Conservation (phyloP, 164 flowering plant species). For the Vitis rotundifolia region DNA sequence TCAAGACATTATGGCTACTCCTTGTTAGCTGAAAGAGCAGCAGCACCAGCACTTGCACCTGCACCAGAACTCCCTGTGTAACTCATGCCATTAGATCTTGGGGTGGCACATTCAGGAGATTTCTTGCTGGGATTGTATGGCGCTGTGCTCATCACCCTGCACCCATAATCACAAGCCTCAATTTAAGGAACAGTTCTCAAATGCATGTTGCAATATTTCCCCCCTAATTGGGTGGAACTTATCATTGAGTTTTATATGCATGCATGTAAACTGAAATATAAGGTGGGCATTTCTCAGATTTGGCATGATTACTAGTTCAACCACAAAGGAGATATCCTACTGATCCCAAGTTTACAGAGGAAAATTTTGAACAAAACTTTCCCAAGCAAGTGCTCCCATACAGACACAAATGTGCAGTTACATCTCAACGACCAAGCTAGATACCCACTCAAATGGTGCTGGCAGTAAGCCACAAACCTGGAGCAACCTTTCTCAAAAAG, state of each 20-base stretch:
- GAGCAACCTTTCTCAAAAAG: too few species aligned
- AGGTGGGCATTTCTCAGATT: not conserved
- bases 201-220: not conserved
- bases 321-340: not conserved
- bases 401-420: too few species aligned
- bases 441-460: too few species aligned
- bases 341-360: too few species aligned
- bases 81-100: slow-evolving; percentile 22
- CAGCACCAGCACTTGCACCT: not conserved
- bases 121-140: slow-evolving; percentile 44
- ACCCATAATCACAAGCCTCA: slow-evolving; percentile 3
- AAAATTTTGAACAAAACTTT: too few species aligned
- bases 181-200: not conserved
- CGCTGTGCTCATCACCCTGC: slow-evolving; percentile 42
- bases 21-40: not conserved
- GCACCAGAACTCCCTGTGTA: slow-evolving; percentile 13
- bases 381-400: too few species aligned
- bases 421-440: too few species aligned
- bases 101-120: slow-evolving; percentile 21
- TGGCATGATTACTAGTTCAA: not conserved
- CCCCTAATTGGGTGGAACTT: not conserved
- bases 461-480: too few species aligned
- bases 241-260: not conserved
- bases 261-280: not conserved
- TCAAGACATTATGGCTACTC: slow-evolving; percentile 1